Base-by-base conservation (phyloP, 2,329 filamentous ascomycete genomes). In the Fusarium decemcellulare region DNA sequence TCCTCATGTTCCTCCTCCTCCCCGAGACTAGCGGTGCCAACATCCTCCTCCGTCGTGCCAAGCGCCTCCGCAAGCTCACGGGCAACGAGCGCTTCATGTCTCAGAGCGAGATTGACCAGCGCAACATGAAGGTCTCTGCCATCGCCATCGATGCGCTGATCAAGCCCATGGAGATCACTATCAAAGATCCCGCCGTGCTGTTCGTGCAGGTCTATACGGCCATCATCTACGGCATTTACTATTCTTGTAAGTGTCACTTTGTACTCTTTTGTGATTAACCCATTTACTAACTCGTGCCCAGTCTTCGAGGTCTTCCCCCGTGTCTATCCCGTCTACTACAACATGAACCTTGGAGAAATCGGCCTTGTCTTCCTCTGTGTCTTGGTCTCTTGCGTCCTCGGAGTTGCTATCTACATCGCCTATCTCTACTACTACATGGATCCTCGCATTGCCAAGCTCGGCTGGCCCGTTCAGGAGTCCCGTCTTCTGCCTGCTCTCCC, bases 241-340 rank as follows among this genome's bases (percentile, higher is more conserved):
- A 88, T 72, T 85, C 82, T 43, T 91, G 78, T 78, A 72, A 74
- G 77, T 37, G 9, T 3, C 8, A 16, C 40, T 32, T 36, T 34
- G 8, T 5, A 6, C 6, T 8, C n/a, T 11, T 18, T 6, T 32
- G 8, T 4, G 7, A n/a, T 16, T 11, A 30, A 2, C 23, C 15
- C 3, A 12, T 14, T 36, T 6, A 23, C 55, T 74, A 64, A 74
- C 66, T 58, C 14, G 15, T 14, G 15, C 48, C 47, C 29, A 80
- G 78, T 82, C 77, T 92, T 92, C 74, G 89, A 91, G 72, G 86
- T 86, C n/a, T 91, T 92, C 76, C 89, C 89, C 5, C 80, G 90
- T 14, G 88, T 91, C 59, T 92, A 90, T 75, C 83, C 84, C 3
- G 82, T 82, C 40, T 80, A 85, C 72, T 92, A 92, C 78, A 77